Percentiles rank a stretch among this genome's conserved stretches.
Conservation (phyloP, 257 asterid genomes). For the Haberlea rhodopensis region DNA sequence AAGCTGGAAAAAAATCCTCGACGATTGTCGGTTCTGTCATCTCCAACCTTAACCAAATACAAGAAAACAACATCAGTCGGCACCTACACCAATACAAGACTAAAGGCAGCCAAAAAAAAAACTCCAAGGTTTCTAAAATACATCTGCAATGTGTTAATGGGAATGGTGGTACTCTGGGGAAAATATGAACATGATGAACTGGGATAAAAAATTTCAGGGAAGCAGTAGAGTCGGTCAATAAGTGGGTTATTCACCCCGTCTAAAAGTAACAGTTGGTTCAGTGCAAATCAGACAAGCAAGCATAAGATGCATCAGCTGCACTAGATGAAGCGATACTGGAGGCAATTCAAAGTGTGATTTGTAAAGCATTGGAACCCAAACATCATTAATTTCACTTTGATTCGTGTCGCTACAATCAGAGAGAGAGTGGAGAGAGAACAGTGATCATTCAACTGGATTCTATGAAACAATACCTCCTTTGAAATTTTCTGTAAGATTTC, state of each 20-base stretch:
- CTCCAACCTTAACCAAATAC: conserved; percentile 60
- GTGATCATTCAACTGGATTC: conserved; percentile 2
- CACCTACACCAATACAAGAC: neutral
- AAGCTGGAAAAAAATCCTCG: conserved; percentile 83
- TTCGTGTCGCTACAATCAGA: conserved; percentile 15
- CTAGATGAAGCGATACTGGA: neutral
- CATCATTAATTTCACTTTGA: neutral
- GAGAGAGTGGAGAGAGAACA: too few relatives aligned
- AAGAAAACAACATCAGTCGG: neutral
- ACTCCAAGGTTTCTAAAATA: neutral
- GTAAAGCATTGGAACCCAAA: neutral
- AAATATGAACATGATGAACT: neutral
- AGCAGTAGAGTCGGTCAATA: neutral
- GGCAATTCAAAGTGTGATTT: neutral
- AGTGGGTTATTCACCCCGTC: too few relatives aligned
- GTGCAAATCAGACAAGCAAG: neutral
- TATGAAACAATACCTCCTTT: conserved; percentile 58
- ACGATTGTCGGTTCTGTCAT: conserved; percentile 66
- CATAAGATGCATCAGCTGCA: neutral
- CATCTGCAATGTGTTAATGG: neutral
- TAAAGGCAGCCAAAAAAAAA: neutral
- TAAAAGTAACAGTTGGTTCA: neutral
- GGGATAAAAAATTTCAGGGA: neutral
- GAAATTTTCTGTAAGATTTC: conserved; percentile 56
- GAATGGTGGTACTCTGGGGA: neutral